These are phyloP conservation scores for Cenococcum geophilum DNA, from an alignment of 495 filamentous ascomycete genomes.

Conservation along the genomic window DNA sequence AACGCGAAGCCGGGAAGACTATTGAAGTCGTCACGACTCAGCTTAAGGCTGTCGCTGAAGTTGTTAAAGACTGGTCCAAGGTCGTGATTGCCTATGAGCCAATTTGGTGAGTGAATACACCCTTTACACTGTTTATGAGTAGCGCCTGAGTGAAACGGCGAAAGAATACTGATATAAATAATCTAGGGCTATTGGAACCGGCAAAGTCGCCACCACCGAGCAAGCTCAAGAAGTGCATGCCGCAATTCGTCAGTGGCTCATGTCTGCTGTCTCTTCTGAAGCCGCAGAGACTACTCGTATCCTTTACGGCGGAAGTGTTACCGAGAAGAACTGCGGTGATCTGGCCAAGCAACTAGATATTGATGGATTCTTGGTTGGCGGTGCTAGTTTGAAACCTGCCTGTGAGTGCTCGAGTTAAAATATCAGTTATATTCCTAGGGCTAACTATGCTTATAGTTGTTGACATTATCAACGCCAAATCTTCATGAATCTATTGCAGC, in stretches of 20 bases:
- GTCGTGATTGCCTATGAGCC: constrained; percentile 98
- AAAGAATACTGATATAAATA: neutral
- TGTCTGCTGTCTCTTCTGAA: constrained; percentile 60
- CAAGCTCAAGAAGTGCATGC: constrained; percentile 95
- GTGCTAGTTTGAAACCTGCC: constrained; percentile 96
- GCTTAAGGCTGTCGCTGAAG: constrained; percentile 48
- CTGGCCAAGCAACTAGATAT: constrained; percentile 87
- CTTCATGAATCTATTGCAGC: constrained; percentile 30
- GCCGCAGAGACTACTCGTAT: constrained; percentile 76
- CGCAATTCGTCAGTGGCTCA: constrained; percentile 85
- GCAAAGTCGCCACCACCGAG: constrained; percentile 89
- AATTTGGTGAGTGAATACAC: constrained; percentile 60
- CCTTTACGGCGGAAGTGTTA: constrained; percentile 94
- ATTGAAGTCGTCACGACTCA: constrained; percentile 74
- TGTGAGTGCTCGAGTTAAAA: constrained; percentile 53
- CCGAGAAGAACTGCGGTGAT: constrained; percentile 95
- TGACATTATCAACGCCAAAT: constrained; percentile 60
- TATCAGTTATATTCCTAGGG: neutral
- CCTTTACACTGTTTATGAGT: neutral
- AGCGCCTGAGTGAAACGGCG: neutral
- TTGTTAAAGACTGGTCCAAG: constrained; percentile 78
- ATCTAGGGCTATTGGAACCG: constrained; percentile 81
- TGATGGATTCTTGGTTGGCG: constrained; percentile 96
- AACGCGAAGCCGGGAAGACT: constrained; percentile 81
- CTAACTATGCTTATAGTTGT: constrained; percentile 46